Base-by-base conservation (phyloP, 2,329 filamentous ascomycete genomes). In the Pyrenophora tritici-repentis region DNA sequence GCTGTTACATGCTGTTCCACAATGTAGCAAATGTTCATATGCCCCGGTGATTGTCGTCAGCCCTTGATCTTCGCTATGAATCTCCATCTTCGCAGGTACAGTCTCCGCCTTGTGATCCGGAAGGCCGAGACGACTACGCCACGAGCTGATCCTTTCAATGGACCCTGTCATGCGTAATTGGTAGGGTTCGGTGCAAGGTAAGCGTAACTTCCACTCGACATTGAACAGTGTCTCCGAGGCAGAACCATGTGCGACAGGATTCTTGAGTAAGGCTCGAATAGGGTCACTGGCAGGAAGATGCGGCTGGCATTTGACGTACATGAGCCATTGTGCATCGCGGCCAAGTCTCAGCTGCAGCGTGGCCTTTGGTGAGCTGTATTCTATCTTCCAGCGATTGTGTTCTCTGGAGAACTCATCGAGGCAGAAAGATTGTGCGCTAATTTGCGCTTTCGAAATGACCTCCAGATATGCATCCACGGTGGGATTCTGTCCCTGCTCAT, bases 1-100 rank as follows among this genome's bases (percentile, higher is more conserved):
- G 45, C 79, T 79, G 13, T 77, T 75, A 17, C 71, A 77, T 0
- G 85, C 79, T 3, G 81, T 85, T 4, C 83, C 85, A 59, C 86
- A 88, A 5, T 81, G 68, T 9, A 76, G 78, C 1, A 84, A 70
- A 8, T 79, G 71, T 6, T 73, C 57, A 57, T 86, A 88, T 0
- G 63, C 63, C 2, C 85, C 85, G 2, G 63, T 65, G 9, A 86
- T 64, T 43, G 79, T 70, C 3, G 45, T 13, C 3, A 31, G 18
- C 12, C 50, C 34, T 1, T 42, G 17, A 59, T 39, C 17, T 72
- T 72, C 6, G 75, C 62, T 13, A 12, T 72, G 58, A 2, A 86
- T 65, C 1, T 67, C 50, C 2, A 86, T 66, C 1, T 64, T 52
- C 4, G 70, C 65, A 63, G 78, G 81, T 2, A 84, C 65, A 41